Conservation (phyloP, 164 flowering plant genomes). For the Tinospora cordifolia region DNA sequence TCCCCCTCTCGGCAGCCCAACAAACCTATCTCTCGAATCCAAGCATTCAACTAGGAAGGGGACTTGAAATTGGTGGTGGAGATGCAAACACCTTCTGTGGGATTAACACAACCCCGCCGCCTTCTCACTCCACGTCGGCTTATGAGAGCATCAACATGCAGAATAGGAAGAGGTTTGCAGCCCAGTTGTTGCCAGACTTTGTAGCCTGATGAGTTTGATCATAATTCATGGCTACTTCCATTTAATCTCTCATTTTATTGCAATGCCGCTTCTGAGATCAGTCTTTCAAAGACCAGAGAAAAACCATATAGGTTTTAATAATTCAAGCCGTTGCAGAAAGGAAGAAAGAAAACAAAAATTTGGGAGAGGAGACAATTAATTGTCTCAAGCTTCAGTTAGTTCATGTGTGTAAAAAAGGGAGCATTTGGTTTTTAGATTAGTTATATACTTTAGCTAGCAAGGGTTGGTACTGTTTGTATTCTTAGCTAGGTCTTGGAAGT, state of each 20-base stretch:
- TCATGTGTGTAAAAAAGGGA: slow-evolving; percentile 14
- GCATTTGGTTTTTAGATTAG: slow-evolving; percentile 13
- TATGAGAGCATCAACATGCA: slow-evolving; percentile 54
- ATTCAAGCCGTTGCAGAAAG: slow-evolving; percentile 11
- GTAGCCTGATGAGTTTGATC: slow-evolving; percentile 39
- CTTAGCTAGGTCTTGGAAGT: slow-evolving; percentile 9
- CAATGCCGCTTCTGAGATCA: background rate
- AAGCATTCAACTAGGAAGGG: slow-evolving; percentile 55
- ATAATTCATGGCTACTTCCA: background rate
- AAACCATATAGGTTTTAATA: background rate
- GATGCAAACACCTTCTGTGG: slow-evolving; percentile 46
- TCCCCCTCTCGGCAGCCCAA: slow-evolving; percentile 54
- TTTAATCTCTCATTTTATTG: background rate
- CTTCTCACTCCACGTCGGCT: slow-evolving; percentile 35
- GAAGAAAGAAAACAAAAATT: background rate
- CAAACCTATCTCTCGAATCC: slow-evolving; percentile 56
- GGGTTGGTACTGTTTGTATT: slow-evolving; percentile 3
- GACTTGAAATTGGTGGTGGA: slow-evolving; percentile 37
- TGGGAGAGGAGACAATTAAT: background rate
- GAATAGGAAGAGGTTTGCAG: slow-evolving; percentile 67
- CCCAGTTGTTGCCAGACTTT: slow-evolving; percentile 71
- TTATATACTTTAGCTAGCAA: slow-evolving; percentile 12
- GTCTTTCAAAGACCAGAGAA: too few species aligned
- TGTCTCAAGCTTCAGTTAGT: background rate
- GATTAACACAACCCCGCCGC: slow-evolving; percentile 36